phyloP scores from a whole-genome alignment of 805 yeast species.

The Martiniozyma abietophila region DNA sequence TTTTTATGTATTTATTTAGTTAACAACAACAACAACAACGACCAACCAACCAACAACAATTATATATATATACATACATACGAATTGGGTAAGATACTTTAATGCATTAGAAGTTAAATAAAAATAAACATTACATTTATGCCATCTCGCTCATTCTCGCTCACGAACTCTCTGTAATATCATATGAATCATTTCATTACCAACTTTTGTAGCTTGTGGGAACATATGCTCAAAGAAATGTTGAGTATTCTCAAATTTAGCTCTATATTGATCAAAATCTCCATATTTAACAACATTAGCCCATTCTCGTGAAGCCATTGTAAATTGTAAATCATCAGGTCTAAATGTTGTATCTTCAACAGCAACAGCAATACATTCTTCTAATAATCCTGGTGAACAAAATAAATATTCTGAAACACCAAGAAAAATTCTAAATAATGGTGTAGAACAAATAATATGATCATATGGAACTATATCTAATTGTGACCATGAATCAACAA shows the following conservation, averaged over 20 bases:
- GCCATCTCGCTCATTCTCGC: constrained; percentile 14
- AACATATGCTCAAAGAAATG: constrained; percentile 79
- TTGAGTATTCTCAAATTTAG: constrained; percentile 71
- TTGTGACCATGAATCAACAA: constrained; percentile 89
- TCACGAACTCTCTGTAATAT: constrained; percentile 36
- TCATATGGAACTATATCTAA: constrained; percentile 86
- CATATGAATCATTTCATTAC: constrained; percentile 89
- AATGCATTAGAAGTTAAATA: too few species aligned
- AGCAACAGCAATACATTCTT: constrained; percentile 68
- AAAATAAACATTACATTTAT: too few species aligned
- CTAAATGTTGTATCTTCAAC: constrained; percentile 59
- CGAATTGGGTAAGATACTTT: neutral
- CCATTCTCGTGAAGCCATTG: constrained; percentile 87
- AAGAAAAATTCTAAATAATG: constrained; percentile 80
- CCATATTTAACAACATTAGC: constrained; percentile 70
- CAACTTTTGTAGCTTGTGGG: constrained; percentile 78
- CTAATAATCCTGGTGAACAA: constrained; percentile 75
- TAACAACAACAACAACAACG: too few species aligned
- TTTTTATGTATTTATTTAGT: too few species aligned
- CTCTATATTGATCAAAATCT: constrained; percentile 60
- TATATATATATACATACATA: neutral
- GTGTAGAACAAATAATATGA: constrained; percentile 95
- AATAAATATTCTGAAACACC: constrained; percentile 92
- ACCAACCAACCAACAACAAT: too few species aligned
- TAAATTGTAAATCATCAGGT: constrained; percentile 86